phyloP scores from a whole-genome alignment of 2,329 filamentous ascomycete genomes.

The Pestalotiopsis fici region DNA sequence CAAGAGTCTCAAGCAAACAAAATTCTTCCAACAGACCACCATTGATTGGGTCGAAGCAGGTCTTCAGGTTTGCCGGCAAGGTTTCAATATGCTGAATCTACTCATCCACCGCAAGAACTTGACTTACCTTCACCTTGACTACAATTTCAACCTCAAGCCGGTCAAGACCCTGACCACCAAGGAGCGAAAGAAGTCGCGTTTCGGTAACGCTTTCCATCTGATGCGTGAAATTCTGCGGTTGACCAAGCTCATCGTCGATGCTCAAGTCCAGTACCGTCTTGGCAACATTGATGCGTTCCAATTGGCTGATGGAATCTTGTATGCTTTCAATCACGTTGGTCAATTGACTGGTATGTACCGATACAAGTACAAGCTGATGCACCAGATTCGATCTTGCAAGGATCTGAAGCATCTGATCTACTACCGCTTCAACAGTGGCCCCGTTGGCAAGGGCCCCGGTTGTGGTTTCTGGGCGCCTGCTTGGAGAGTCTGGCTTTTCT shows the following conservation, averaged over 20 bases:
- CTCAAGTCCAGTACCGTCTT: conserved; percentile 94
- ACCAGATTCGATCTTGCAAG: conserved; percentile 98
- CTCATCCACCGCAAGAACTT: conserved; percentile 98
- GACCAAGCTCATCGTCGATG: conserved; percentile 97
- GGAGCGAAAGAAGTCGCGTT: conserved; percentile 98
- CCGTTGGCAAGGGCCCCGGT: conserved; percentile 94
- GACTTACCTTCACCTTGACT: conserved; percentile 96
- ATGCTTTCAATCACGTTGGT: conserved; percentile 98
- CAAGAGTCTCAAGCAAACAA: conserved; percentile 88
- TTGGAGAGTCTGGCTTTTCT: conserved; percentile 99
- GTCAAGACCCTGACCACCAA: conserved; percentile 99
- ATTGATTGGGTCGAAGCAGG: conserved; percentile 99
- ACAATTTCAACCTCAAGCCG: conserved; percentile 99
- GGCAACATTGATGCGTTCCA: conserved; percentile 99
- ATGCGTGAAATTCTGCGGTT: conserved; percentile 97
- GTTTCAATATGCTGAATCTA: conserved; percentile 98
- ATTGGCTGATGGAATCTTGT: conserved; percentile 96
- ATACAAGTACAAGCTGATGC: conserved; percentile 99
- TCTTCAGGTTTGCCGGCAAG: conserved; percentile 95
- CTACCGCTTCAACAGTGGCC: conserved; percentile 96
- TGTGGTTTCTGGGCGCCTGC: conserved; percentile 99
- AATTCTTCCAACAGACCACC: conserved; percentile 99
- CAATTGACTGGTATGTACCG: conserved; percentile 99
- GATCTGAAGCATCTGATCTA: conserved; percentile 99
- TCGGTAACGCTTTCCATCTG: conserved; percentile 97